Evolutionary conservation across 805 yeast species (phyloP).

Genomic region (Torulaspora gathmanii): DNA sequence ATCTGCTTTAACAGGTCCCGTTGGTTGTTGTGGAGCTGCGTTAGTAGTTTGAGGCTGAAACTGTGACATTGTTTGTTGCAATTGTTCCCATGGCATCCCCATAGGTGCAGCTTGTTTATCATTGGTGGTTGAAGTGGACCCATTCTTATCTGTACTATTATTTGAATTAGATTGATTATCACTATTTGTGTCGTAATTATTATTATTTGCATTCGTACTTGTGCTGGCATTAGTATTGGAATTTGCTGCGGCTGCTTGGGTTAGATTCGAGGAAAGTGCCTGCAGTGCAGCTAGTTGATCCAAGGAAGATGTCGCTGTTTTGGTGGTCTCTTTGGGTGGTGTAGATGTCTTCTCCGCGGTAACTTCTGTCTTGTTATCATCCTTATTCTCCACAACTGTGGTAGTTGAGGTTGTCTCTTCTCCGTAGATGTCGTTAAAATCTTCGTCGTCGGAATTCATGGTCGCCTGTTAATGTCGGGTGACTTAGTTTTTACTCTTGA

Average conservation of each 20-base stretch:
- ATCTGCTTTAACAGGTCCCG: constrained; percentile 42
- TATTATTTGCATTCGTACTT: constrained; percentile 16
- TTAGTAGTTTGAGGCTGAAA: constrained; percentile 29
- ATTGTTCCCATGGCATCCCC: constrained; percentile 32
- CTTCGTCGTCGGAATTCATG: constrained; percentile 86
- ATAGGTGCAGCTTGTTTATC: constrained; percentile 11
- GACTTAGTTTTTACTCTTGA: neutral
- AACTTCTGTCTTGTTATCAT: constrained; percentile 16
- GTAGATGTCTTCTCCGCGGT: constrained; percentile 15
- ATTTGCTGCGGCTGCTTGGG: constrained; percentile 23
- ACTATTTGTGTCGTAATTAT: constrained; percentile 15
- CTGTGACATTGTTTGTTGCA: constrained; percentile 35
- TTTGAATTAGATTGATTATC: constrained; percentile 14
- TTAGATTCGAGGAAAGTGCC: constrained; percentile 34
- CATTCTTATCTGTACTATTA: constrained; percentile 10
- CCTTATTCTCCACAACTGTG: constrained; percentile 11
- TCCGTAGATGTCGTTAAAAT: constrained; percentile 85
- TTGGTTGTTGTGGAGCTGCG: constrained; percentile 19
- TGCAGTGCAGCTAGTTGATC: constrained; percentile 37
- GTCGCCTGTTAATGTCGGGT: constrained; percentile 9
- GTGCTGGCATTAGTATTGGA: constrained; percentile 15
- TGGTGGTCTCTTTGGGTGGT: constrained; percentile 18
- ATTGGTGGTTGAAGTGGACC: constrained; percentile 7
- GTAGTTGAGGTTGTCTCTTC: constrained; percentile 30
- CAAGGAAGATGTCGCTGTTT: constrained; percentile 22